These are phyloP conservation scores for Macrolepiota albuminosa DNA, from an alignment of 768 basidiomycete genomes.

Conservation along the genomic window DNA sequence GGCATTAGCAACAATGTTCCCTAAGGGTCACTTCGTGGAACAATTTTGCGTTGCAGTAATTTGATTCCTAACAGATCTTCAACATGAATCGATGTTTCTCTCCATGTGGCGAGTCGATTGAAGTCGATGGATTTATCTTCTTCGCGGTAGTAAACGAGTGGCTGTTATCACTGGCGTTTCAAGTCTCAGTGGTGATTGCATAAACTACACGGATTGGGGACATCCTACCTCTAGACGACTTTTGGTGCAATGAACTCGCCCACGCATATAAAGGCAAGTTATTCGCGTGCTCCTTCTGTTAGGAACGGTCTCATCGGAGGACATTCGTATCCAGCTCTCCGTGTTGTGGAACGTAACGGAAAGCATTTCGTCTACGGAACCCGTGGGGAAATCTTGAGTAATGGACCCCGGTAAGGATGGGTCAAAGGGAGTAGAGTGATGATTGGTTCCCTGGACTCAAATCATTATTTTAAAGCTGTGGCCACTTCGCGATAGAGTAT, in stretches of 20 bases:
- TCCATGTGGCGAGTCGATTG: constrained; percentile 42
- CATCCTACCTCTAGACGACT: constrained; percentile 43
- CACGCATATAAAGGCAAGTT: constrained; percentile 43
- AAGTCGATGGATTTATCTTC: constrained; percentile 51
- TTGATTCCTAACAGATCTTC: constrained; percentile 8
- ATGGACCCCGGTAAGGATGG: constrained; percentile 52
- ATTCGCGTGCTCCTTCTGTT: constrained; percentile 43
- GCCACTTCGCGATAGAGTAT: constrained; percentile 56
- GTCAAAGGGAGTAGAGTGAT: constrained; percentile 48
- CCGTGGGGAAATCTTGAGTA: constrained; percentile 48
- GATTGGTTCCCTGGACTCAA: constrained; percentile 43
- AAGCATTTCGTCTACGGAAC: constrained; percentile 50
- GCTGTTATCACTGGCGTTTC: constrained; percentile 38
- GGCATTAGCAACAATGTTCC: constrained; percentile 44
- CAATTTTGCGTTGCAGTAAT: constrained; percentile 46
- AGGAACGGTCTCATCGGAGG: constrained; percentile 32
- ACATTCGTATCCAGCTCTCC: constrained; percentile 49
- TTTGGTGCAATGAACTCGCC: constrained; percentile 46
- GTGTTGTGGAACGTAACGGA: constrained; percentile 38
- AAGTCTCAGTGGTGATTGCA: constrained; percentile 10
- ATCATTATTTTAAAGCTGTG: constrained; percentile 45
- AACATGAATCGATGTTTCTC: neutral
- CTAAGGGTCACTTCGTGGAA: constrained; percentile 36
- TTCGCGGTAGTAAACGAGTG: constrained; percentile 41
- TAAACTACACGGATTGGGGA: constrained; percentile 24